phyloP scores from a whole-genome alignment of 2,329 filamentous ascomycete genomes.

The Lasiodiplodia hormozganensis region DNA sequence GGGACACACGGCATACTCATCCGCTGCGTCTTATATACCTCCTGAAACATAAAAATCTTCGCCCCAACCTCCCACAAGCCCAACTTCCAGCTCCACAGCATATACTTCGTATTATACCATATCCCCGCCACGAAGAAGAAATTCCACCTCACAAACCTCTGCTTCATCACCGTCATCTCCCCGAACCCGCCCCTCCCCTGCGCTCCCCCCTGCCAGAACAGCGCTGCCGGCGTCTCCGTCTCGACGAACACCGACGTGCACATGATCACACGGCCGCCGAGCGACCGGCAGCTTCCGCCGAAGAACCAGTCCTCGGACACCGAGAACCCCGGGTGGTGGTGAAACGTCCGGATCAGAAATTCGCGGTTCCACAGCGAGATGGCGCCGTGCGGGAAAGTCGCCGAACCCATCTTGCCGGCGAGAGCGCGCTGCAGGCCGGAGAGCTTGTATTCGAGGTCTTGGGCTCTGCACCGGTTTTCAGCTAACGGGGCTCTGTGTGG shows the following conservation, averaged over 20 bases:
- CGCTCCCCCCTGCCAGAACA: slow-evolving; percentile 49
- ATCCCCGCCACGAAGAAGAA: slow-evolving; percentile 60
- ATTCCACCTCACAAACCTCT: slow-evolving; percentile 60
- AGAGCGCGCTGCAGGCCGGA: slow-evolving; percentile 33
- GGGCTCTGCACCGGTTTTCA: too few relatives aligned
- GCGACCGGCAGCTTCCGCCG: slow-evolving; percentile 54
- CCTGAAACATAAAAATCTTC: slow-evolving; percentile 54
- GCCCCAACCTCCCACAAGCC: slow-evolving; percentile 58
- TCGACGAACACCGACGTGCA: slow-evolving; percentile 59
- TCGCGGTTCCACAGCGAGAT: slow-evolving; percentile 58
- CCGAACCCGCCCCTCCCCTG: slow-evolving; percentile 56
- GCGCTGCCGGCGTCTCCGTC: slow-evolving; percentile 55
- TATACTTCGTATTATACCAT: slow-evolving; percentile 57
- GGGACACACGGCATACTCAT: too few relatives aligned
- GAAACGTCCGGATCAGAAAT: slow-evolving; percentile 55
- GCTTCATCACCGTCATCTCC: slow-evolving; percentile 61
- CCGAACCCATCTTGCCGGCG: slow-evolving; percentile 52
- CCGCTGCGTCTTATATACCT: not conserved
- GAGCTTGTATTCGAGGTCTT: slow-evolving; percentile 62
- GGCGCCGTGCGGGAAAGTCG: slow-evolving; percentile 60
- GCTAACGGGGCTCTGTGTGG: too few relatives aligned
- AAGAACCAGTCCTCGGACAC: slow-evolving; percentile 63
- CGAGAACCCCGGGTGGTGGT: slow-evolving; percentile 58
- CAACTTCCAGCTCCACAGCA: slow-evolving; percentile 56
- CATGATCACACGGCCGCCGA: slow-evolving; percentile 57